phyloP scores from a whole-genome alignment of 2,329 filamentous ascomycete species.

The Aspergillus proliferans region DNA sequence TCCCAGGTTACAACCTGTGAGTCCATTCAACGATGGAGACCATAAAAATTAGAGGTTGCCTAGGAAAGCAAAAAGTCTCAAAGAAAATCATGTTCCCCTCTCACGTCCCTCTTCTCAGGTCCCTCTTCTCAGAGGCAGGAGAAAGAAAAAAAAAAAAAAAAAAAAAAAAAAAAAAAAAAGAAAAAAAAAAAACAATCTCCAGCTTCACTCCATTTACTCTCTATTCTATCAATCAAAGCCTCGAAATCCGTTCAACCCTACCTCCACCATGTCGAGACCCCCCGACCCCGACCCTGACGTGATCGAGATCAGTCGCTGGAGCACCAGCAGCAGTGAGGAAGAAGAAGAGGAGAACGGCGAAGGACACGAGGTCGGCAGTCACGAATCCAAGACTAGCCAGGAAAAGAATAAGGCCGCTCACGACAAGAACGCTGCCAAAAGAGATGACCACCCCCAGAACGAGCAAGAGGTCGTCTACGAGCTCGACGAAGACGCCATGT shows the following conservation, averaged over 20 bases:
- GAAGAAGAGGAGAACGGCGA: background rate
- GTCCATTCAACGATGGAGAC: too few relatives aligned
- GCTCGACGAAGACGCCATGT: slow-evolving; percentile 21
- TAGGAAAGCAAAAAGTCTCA: too few relatives aligned
- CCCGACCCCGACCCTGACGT: background rate
- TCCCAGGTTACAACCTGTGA: too few relatives aligned
- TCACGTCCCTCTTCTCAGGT: too few relatives aligned
- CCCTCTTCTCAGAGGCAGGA: too few relatives aligned
- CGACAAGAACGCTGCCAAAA: background rate
- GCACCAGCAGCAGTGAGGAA: background rate
- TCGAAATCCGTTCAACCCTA: background rate
- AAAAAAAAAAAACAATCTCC: too few relatives aligned
- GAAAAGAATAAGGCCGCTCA: background rate
- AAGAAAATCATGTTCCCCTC: too few relatives aligned
- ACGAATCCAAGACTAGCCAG: background rate
- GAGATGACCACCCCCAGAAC: slow-evolving; percentile 7
- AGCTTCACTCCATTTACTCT: background rate
- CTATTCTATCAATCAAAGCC: background rate
- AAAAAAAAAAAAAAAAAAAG: too few relatives aligned
- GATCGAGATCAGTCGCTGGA: background rate
- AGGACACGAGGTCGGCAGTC: background rate
- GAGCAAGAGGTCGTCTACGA: slow-evolving; percentile 24
- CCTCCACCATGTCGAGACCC: background rate
- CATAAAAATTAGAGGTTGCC: too few relatives aligned
- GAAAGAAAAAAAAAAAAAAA: too few relatives aligned